Conservation (phyloP, 2,329 filamentous ascomycete genomes). For the Fusarium odoratissimum region DNA sequence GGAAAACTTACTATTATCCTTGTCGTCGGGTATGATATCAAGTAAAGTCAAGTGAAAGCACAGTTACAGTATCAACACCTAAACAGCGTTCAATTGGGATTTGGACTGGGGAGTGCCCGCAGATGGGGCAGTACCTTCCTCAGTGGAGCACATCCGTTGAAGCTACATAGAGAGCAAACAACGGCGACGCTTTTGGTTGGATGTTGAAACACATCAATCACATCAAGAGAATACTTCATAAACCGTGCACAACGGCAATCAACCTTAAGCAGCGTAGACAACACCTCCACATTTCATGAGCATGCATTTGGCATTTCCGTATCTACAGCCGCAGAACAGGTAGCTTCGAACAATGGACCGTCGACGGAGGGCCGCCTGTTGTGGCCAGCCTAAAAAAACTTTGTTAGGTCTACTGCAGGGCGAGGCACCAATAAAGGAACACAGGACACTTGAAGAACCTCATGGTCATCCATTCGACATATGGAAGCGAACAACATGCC, state of each 20-base stretch:
- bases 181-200: conserved; percentile 15
- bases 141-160: conserved; percentile 25
- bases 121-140: conserved; percentile 19
- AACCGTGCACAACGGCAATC: neutral
- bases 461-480: neutral
- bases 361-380: neutral
- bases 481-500: neutral
- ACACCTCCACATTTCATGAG: conserved; percentile 4
- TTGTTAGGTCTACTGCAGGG: neutral
- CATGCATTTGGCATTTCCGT: conserved; percentile 5
- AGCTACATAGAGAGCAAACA: conserved; percentile 21
- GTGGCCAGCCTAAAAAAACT: conserved; percentile 9
- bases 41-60: conserved; percentile 1
- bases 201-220: neutral
- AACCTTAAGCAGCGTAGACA: conserved; percentile 17
- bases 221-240: conserved; percentile 13
- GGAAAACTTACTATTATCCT: neutral
- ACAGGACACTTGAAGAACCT: conserved; percentile 6
- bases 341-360: neutral
- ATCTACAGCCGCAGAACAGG: neutral
- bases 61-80: neutral
- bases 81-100: neutral
- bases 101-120: neutral
- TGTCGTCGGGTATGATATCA: neutral
- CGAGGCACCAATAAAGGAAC: conserved; percentile 21